Evolutionary conservation across 2,329 filamentous ascomycete genomes (phyloP).

Genomic region (Alternaria ethzedia): DNA sequence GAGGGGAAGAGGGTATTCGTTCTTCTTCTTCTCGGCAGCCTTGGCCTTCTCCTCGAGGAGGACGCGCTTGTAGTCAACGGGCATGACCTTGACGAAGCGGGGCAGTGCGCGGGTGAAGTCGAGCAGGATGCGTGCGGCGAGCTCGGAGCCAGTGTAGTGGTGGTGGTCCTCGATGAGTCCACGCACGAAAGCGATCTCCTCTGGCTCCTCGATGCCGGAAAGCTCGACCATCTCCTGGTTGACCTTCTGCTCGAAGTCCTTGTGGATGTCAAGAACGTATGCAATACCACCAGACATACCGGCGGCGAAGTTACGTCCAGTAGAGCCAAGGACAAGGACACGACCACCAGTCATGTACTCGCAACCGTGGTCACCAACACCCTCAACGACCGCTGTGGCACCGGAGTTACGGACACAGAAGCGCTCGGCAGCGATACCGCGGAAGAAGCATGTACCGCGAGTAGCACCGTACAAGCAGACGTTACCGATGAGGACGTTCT

Average conservation of each 20-base stretch:
- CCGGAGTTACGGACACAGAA: slow-evolving; percentile 97
- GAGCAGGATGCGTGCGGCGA: slow-evolving; percentile 89
- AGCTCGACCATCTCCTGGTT: slow-evolving; percentile 98
- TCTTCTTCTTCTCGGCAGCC: slow-evolving; percentile 82
- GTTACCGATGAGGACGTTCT: slow-evolving; percentile 93
- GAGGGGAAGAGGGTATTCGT: slow-evolving; percentile 79
- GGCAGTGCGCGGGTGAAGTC: slow-evolving; percentile 92
- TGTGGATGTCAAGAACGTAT: slow-evolving; percentile 87
- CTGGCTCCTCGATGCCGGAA: slow-evolving; percentile 79
- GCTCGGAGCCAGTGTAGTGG: slow-evolving; percentile 95
- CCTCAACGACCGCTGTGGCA: slow-evolving; percentile 94
- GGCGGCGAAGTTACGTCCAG: slow-evolving; percentile 95
- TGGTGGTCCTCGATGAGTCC: slow-evolving; percentile 95
- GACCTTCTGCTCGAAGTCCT: slow-evolving; percentile 90
- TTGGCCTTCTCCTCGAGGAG: slow-evolving; percentile 85
- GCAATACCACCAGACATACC: slow-evolving; percentile 99
- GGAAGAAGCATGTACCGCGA: slow-evolving; percentile 91
- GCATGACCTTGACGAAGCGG: slow-evolving; percentile 91
- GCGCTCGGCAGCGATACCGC: slow-evolving; percentile 92
- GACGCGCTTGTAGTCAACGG: slow-evolving; percentile 95
- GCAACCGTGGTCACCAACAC: slow-evolving; percentile 93
- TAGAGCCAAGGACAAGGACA: slow-evolving; percentile 83
- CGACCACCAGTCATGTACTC: slow-evolving; percentile 99
- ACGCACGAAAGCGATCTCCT: slow-evolving; percentile 88
- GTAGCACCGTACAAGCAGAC: slow-evolving; percentile 96